Evolutionary conservation across 2,329 filamentous ascomycete species (phyloP).

Genomic region (Cryphonectria nitschkei): DNA sequence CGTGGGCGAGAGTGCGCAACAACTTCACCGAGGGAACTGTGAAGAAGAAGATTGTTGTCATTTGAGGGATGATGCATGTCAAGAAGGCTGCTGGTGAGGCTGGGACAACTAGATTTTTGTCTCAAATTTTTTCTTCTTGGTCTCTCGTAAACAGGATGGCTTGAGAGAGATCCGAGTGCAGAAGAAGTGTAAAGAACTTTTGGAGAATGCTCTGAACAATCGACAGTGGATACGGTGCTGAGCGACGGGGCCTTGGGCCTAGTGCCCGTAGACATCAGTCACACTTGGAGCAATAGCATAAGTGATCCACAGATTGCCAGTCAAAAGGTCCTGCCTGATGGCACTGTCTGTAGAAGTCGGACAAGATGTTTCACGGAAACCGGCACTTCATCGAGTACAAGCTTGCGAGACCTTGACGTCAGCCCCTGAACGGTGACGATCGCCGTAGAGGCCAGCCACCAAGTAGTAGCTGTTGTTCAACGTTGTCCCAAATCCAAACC

Average conservation of each 20-base stretch:
- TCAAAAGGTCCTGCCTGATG: neutral
- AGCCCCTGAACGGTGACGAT: neutral
- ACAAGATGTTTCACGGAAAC: neutral
- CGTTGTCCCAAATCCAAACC: neutral
- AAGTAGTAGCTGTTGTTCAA: neutral
- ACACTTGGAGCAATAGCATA: neutral
- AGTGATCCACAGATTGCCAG: neutral
- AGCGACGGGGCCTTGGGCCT: too few species aligned
- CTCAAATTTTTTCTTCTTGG: too few species aligned
- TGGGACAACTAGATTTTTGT: too few species aligned
- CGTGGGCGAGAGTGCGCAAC: neutral
- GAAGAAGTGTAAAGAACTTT: too few species aligned
- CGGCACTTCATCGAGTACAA: neutral
- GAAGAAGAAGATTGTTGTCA: neutral
- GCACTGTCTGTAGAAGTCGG: too few species aligned
- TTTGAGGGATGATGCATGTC: neutral
- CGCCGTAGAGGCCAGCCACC: neutral
- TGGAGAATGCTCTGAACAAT: too few species aligned
- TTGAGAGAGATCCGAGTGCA: too few species aligned
- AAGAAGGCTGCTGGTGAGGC: neutral
- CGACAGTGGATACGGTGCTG: too few species aligned
- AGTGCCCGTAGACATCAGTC: too few species aligned
- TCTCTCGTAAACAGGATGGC: too few species aligned
- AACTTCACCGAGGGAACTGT: neutral
- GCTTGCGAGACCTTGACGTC: neutral